A percentile compares a stretch with the other conserved stretches of the same genome.
Conservation (phyloP, 2,329 filamentous ascomycete genomes). For the Neopestalotiopsis sp. region DNA sequence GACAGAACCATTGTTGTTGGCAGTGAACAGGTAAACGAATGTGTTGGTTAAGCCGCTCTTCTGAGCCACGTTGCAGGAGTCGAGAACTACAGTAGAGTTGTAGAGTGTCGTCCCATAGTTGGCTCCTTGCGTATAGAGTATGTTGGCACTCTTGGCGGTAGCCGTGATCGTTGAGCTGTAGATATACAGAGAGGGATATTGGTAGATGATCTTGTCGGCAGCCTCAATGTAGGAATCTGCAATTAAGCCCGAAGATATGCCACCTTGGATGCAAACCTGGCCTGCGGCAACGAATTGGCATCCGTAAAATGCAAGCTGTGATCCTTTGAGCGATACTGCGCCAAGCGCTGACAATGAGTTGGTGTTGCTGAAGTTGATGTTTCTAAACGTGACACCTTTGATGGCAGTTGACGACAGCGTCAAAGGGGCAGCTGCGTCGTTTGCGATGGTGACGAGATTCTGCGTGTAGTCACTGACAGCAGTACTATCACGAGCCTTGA, state of each 20-base stretch:
- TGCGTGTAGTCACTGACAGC: slow-evolving; percentile 35
- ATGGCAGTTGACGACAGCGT: slow-evolving; percentile 35
- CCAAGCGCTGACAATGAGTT: slow-evolving; percentile 30
- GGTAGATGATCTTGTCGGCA: slow-evolving; percentile 45
- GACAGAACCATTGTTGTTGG: slow-evolving; percentile 44
- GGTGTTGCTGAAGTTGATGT: slow-evolving; percentile 44
- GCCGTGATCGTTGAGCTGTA: slow-evolving; percentile 48
- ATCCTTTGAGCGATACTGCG: slow-evolving; percentile 40
- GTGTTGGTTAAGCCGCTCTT: slow-evolving; percentile 38
- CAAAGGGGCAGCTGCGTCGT: slow-evolving; percentile 30
- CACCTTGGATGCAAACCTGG: slow-evolving; percentile 30
- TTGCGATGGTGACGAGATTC: slow-evolving; percentile 43
- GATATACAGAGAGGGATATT: slow-evolving; percentile 45
- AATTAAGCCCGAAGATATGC: slow-evolving; percentile 41
- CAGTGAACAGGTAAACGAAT: slow-evolving; percentile 46
- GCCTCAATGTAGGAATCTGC: slow-evolving; percentile 51
- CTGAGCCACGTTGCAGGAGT: slow-evolving; percentile 42
- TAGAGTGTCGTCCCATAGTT: slow-evolving; percentile 26
- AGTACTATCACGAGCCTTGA: slow-evolving; percentile 15
- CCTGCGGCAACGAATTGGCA: slow-evolving; percentile 48
- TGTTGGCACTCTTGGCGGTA: slow-evolving; percentile 36
- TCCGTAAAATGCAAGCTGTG: slow-evolving; percentile 48
- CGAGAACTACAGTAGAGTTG: slow-evolving; percentile 47
- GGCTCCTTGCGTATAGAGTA: slow-evolving; percentile 46
- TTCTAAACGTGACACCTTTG: slow-evolving; percentile 40